Evolutionary conservation across 1,139 yeast genomes (phyloP).

Genomic region (Pichia sp.): DNA sequence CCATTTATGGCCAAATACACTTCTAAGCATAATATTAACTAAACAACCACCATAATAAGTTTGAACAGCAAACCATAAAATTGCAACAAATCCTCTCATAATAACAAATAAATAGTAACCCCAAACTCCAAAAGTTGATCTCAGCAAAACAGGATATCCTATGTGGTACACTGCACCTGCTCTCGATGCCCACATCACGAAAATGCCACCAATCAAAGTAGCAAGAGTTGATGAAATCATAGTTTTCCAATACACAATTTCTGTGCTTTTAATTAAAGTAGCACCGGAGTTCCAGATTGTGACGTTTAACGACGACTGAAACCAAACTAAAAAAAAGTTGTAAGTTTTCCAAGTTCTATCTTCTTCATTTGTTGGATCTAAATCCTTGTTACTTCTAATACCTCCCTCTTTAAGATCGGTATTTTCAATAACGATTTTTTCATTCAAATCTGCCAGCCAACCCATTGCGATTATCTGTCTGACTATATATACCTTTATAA

Average conservation of each 20-base stretch:
- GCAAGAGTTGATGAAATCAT: constrained; percentile 17
- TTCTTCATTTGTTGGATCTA: constrained; percentile 22
- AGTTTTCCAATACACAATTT: constrained; percentile 15
- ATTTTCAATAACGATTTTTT: constrained; percentile 11
- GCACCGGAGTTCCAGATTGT: constrained; percentile 29
- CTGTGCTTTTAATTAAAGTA: constrained; percentile 15
- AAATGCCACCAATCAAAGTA: constrained; percentile 12
- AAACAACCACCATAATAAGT: constrained; percentile 23
- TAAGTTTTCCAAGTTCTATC: constrained; percentile 23
- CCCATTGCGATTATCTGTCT: background rate
- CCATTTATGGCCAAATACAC: constrained; percentile 17
- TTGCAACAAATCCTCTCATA: constrained; percentile 33
- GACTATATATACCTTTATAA: no score
- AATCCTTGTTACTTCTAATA: constrained; percentile 23
- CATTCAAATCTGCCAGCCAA: constrained; percentile 10
- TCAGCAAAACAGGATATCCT: constrained; percentile 18
- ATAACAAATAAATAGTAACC: constrained; percentile 35
- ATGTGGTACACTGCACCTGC: constrained; percentile 19
- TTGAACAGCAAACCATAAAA: constrained; percentile 32
- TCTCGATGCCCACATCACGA: constrained; percentile 16
- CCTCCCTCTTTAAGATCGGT: constrained; percentile 10
- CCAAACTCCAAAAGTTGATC: constrained; percentile 17
- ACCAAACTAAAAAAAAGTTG: constrained; percentile 21
- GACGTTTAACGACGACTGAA: constrained; percentile 19
- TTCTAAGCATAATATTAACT: constrained; percentile 28